Conservation (phyloP, 2,329 filamentous ascomycete species). For the Penicillium sp. region DNA sequence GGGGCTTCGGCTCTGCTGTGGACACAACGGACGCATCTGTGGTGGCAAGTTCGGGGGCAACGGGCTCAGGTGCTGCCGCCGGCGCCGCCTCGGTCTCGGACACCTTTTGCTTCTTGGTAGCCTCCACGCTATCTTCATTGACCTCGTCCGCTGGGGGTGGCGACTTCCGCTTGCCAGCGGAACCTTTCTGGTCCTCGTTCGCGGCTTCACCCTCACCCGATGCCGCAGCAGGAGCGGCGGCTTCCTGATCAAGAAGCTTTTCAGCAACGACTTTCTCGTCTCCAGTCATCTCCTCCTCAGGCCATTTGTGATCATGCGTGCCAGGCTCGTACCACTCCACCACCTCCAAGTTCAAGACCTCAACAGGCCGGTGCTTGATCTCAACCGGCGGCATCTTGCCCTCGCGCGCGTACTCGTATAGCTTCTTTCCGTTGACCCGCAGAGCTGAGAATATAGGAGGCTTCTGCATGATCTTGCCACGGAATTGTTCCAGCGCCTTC, state of each 20-base stretch:
- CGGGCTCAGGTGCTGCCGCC: slow-evolving; percentile 10
- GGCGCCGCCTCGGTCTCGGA: slow-evolving; percentile 28
- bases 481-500: slow-evolving; percentile 70
- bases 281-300: slow-evolving; percentile 70
- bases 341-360: slow-evolving; percentile 74
- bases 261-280: slow-evolving; percentile 75
- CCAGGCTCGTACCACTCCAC: slow-evolving; percentile 82
- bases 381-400: slow-evolving; percentile 82
- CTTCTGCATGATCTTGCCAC: slow-evolving; percentile 81
- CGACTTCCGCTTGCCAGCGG: slow-evolving; percentile 36
- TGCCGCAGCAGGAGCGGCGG: slow-evolving; percentile 22
- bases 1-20: slow-evolving; percentile 21
- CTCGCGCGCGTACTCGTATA: slow-evolving; percentile 94
- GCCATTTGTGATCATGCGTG: slow-evolving; percentile 75
- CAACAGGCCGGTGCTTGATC: slow-evolving; percentile 76
- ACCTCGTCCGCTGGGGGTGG: slow-evolving; percentile 29
- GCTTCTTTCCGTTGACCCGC: slow-evolving; percentile 86
- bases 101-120: slow-evolving; percentile 35
- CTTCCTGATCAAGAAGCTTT: slow-evolving; percentile 54
- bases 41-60: slow-evolving; percentile 14
- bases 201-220: slow-evolving; percentile 36
- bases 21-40: slow-evolving; percentile 13
- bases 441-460: slow-evolving; percentile 91
- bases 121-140: slow-evolving; percentile 18
- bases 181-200: slow-evolving; percentile 11